Base-by-base conservation (phyloP, 306 rosid species). In the Glycine soja region DNA sequence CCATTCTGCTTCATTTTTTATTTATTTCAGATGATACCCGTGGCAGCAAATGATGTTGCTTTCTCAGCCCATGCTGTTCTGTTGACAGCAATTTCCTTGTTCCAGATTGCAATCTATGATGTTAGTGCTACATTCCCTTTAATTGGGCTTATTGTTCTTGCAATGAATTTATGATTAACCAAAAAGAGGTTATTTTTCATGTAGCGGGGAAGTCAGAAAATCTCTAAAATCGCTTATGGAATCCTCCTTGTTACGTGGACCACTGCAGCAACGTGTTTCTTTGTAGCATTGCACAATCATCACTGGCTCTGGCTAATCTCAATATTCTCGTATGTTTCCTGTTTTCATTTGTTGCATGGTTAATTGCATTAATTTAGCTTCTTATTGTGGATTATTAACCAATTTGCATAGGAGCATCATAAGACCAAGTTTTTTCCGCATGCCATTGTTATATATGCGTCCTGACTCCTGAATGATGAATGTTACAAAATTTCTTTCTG, bases 41-140 rank as follows among this genome's bases (percentile, higher is more conserved):
- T 95, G 8, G 99, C 98, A 18, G 90, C 94, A 74, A 95, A 93
- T 66, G 99, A 95, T 83, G 98, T 95, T 18, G 98, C 98, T 70
- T 95, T 95, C 81, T 93, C 99, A 51, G 14, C 14, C 52, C 97
- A 95, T 72, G 99, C 99, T 57, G 99, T 95, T 84, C 62, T 95
- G 8, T 67, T 95, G 46, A 91, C 98, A 2, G 90, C 90, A 78
- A 30, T 93, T 64, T 85, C 90, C 69, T 83, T 95, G 81, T 79
- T 88, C 74, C 99, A 95, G 81, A 89, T 93, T 71, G 87, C 87
- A 62, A 85, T 91, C 38, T 95, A 95, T 78, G 98, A 95, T 13
- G 98, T 90, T 18, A 83, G 94, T 75, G 14, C 48, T 42, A 18
- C 14, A 3, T 54, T 59, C 16, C 75, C 51, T 56, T 81, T 80